These are phyloP conservation scores for Lepidium sativum DNA, from an alignment of 345 rosid species.

Conservation along the genomic window DNA sequence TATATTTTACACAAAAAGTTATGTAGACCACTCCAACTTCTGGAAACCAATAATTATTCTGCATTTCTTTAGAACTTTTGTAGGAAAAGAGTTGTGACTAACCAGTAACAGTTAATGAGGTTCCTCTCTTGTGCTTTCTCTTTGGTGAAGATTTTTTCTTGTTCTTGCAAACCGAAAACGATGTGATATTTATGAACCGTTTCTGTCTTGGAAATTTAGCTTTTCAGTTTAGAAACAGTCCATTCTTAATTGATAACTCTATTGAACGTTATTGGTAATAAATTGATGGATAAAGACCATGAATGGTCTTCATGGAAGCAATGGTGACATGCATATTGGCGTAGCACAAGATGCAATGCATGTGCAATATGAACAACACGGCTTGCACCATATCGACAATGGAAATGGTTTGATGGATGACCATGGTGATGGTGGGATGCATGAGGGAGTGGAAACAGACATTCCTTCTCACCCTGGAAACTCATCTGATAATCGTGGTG, in stretches of 20 bases:
- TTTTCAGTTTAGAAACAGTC: neutral
- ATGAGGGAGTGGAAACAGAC: constrained; percentile 37
- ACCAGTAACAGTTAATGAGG: neutral
- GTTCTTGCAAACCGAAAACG: neutral
- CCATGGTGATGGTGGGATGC: constrained; percentile 27
- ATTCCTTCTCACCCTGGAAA: constrained; percentile 49
- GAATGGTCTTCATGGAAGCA: constrained; percentile 36
- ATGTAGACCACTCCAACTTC: neutral
- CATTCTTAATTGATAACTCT: neutral
- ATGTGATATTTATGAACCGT: neutral
- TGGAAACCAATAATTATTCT: neutral
- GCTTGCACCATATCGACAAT: constrained; percentile 33
- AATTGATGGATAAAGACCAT: constrained; percentile 22
- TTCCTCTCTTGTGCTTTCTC: neutral
- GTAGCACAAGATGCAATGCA: constrained; percentile 35
- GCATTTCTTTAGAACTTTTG: neutral
- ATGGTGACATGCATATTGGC: constrained; percentile 32
- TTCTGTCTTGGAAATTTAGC: neutral
- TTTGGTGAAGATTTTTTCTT: neutral
- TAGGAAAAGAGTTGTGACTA: constrained; percentile 2
- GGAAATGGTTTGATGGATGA: constrained; percentile 37
- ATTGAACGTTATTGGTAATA: neutral
- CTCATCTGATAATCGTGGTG: constrained; percentile 33
- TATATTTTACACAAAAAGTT: neutral
- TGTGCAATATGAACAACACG: constrained; percentile 37